Evolutionary conservation across 129 eudicot species (phyloP).

Genomic region (Silybum marianum): DNA sequence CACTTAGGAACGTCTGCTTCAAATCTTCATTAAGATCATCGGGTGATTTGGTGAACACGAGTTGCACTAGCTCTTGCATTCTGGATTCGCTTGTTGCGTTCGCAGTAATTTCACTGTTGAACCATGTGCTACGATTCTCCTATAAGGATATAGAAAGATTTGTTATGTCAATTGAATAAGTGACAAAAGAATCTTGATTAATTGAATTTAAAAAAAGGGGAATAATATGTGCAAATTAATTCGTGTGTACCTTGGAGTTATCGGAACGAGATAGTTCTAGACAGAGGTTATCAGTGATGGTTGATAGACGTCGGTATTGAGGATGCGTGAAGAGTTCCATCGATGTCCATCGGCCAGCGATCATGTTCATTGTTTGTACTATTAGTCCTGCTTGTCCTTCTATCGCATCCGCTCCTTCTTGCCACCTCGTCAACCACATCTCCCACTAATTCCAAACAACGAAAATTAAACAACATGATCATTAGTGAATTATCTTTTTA

Average conservation of each 20-base stretch:
- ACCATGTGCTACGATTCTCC: conserved; percentile 20
- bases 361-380: conserved; percentile 51
- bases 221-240: not conserved
- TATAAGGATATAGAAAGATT: not conserved
- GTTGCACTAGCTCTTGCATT: conserved; percentile 67
- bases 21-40: conserved; percentile 44
- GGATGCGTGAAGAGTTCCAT: conserved; percentile 43
- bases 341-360: conserved; percentile 38
- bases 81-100: conserved; percentile 38
- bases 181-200: not conserved
- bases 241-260: conserved; percentile 38
- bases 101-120: conserved; percentile 6
- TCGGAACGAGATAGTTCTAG: conserved; percentile 42
- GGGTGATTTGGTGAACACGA: conserved; percentile 44
- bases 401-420: conserved; percentile 46
- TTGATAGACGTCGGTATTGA: conserved; percentile 44
- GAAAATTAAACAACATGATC: not conserved
- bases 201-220: not conserved
- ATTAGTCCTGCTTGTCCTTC: conserved; percentile 61
- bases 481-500: not conserved
- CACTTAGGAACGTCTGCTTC: conserved; percentile 55
- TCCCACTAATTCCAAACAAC: conserved; percentile 49
- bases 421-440: conserved; percentile 68
- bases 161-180: not conserved
- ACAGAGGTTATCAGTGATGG: conserved; percentile 56